phyloP scores from a whole-genome alignment of 768 basidiomycete genomes.

The Leccinum subtestaceum region DNA sequence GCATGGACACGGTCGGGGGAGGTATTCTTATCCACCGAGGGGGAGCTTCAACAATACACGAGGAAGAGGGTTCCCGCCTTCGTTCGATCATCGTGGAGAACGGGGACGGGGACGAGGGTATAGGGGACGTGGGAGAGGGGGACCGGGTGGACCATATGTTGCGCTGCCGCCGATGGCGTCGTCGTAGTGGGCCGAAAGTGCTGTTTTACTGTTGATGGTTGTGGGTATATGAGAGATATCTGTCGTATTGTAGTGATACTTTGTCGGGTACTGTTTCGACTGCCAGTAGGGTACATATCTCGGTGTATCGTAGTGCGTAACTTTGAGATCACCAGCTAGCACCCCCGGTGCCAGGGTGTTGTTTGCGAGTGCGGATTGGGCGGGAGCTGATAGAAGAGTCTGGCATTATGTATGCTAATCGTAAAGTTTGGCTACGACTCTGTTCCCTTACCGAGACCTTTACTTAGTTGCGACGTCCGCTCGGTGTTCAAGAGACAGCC shows the following conservation, averaged over 20 bases:
- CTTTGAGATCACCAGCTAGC: no score
- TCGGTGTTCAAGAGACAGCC: no score
- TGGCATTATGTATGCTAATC: no score
- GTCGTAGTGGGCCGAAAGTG: conserved; percentile 3
- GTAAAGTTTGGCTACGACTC: no score
- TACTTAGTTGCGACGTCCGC: no score
- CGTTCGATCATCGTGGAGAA: conserved; percentile 30
- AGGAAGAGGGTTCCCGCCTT: conserved; percentile 33
- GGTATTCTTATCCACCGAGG: conserved; percentile 19
- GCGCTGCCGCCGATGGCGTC: conserved; percentile 1
- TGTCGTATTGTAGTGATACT: neutral
- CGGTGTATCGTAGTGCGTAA: neutral
- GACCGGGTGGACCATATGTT: neutral
- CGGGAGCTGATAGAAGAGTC: no score
- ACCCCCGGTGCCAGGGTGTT: no score
- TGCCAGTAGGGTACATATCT: neutral
- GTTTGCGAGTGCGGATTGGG: no score
- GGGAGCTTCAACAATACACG: conserved; percentile 25
- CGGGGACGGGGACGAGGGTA: conserved; percentile 34
- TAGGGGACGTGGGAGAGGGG: conserved; percentile 17
- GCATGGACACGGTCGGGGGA: conserved; percentile 38
- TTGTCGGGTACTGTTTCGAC: neutral
- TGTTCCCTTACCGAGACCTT: no score
- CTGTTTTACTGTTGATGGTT: neutral
- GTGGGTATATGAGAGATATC: neutral